phyloP scores from a whole-genome alignment of 148 eudicot species.

The Chenopodium suecicum region DNA sequence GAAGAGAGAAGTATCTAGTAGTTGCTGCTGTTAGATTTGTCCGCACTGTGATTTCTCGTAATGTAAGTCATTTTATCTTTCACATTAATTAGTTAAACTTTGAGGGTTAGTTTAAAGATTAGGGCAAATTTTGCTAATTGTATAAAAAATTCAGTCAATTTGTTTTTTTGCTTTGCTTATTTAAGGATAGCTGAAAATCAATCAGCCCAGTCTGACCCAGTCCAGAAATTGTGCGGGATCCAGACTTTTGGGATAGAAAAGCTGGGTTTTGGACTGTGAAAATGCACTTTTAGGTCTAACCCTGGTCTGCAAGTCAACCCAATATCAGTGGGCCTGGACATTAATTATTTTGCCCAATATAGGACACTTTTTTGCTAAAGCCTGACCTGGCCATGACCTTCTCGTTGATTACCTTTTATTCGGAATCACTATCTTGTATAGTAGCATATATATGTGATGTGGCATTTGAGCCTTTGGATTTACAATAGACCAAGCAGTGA shows the following conservation, averaged over 20 bases:
- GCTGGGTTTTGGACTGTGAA: too few species aligned
- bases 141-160: neutral
- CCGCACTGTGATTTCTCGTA: conserved; percentile 80
- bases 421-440: neutral
- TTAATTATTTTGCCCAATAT: too few species aligned
- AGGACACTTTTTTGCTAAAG: too few species aligned
- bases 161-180: neutral
- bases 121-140: neutral
- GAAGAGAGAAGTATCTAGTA: conserved; percentile 85
- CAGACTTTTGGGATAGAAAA: too few species aligned
- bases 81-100: neutral
- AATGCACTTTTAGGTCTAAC: too few species aligned
- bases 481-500: neutral
- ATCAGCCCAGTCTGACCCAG: too few species aligned
- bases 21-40: conserved; percentile 86
- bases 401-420: neutral
- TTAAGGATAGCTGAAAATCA: too few species aligned
- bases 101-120: neutral
- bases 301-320: too few species aligned
- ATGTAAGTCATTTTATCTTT: conserved; percentile 50
- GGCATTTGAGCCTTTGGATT: neutral
- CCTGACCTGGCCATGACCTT: neutral
- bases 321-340: too few species aligned
- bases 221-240: too few species aligned
- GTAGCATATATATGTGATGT: neutral